phyloP scores from a whole-genome alignment of 1,284 basidiomycete genomes.

The Ustilago loliicola region DNA sequence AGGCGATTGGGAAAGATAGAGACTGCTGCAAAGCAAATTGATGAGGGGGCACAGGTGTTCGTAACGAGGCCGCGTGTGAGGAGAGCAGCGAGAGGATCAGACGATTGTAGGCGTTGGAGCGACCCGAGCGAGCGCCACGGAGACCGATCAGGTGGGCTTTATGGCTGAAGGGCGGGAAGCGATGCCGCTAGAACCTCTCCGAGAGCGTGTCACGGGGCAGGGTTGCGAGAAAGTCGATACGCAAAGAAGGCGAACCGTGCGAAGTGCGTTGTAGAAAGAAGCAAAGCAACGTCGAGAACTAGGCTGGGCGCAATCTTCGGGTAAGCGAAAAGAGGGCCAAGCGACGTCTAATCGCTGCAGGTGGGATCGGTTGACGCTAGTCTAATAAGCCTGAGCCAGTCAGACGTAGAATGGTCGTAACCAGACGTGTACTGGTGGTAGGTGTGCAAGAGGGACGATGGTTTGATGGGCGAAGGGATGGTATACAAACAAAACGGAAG shows the following conservation, averaged over 20 bases:
- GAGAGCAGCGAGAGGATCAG: not conserved
- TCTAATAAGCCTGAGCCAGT: conserved; percentile 8
- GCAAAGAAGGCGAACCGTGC: conserved; percentile 13
- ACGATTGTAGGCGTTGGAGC: not conserved
- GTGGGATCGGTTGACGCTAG: not conserved
- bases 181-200: not conserved
- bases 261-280: not conserved
- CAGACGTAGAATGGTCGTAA: not conserved
- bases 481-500: not conserved
- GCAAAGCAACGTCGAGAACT: not conserved
- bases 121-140: conserved; percentile 6
- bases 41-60: not conserved
- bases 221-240: not conserved
- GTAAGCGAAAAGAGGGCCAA: conserved; percentile 7
- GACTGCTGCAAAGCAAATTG: not conserved
- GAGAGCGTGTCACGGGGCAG: not conserved
- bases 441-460: not conserved
- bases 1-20: not conserved
- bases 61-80: conserved; percentile 10
- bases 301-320: conserved; percentile 1
- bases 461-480: not conserved
- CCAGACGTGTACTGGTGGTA: not conserved
- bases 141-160: not conserved
- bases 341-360: not conserved
- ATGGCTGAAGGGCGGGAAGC: too few species aligned